These are phyloP conservation scores for Sarocladium oryzae DNA, from an alignment of 2,329 filamentous ascomycete species.

Conservation along the genomic window DNA sequence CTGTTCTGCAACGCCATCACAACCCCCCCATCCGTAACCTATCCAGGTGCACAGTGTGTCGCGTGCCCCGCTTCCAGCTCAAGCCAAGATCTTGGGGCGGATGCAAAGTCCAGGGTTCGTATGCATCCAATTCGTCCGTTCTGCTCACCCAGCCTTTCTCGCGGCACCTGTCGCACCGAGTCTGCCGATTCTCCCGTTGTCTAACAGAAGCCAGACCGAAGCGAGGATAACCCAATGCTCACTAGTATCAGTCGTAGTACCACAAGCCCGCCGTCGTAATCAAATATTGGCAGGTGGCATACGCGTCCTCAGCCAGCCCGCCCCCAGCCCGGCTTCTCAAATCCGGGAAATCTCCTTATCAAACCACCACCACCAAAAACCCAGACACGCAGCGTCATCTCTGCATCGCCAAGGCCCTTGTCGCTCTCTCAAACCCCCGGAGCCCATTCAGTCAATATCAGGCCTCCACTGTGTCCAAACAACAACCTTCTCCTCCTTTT, in stretches of 20 bases:
- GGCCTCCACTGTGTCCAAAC: neutral
- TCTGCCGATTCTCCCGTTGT: neutral
- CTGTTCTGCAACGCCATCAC: too few relatives aligned
- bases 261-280: neutral
- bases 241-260: too few relatives aligned
- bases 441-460: neutral
- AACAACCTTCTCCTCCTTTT: too few relatives aligned
- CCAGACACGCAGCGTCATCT: neutral
- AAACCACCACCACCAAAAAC: neutral
- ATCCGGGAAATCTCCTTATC: neutral
- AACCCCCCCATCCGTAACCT: too few relatives aligned
- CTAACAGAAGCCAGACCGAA: neutral
- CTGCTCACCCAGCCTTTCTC: neutral
- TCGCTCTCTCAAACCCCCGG: neutral
- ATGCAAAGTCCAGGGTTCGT: neutral
- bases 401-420: neutral
- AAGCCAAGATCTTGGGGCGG: neutral
- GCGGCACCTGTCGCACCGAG: neutral
- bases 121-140: neutral
- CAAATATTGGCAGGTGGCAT: too few relatives aligned
- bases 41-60: too few relatives aligned
- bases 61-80: slow-evolving; percentile 8
- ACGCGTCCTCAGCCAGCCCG: too few relatives aligned
- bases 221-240: neutral
- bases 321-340: neutral